These are phyloP conservation scores for Neodidymelliopsis sp. DNA, from an alignment of 2,329 filamentous ascomycete species.

Conservation along the genomic window DNA sequence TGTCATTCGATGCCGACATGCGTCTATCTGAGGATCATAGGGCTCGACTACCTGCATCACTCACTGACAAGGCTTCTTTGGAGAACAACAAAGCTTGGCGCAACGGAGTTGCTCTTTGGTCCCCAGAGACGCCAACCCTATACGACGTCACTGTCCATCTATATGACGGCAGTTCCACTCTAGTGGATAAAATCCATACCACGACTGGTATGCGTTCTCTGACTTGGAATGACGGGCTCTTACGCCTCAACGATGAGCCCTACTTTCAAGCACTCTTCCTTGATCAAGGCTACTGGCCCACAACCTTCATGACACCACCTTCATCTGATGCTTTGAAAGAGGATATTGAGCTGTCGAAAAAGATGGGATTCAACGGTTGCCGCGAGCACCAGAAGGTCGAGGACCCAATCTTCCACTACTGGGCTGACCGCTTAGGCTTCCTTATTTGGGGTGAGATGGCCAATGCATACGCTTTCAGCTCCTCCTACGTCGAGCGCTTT, in stretches of 20 bases:
- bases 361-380: constrained; percentile 70
- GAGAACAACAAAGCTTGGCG: constrained; percentile 56
- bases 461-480: constrained; percentile 69
- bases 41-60: constrained; percentile 49
- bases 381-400: constrained; percentile 72
- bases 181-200: constrained; percentile 66
- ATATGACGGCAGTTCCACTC: constrained; percentile 48
- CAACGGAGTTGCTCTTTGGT: constrained; percentile 68
- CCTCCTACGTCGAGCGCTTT: constrained; percentile 66
- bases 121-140: constrained; percentile 64
- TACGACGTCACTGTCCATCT: constrained; percentile 65
- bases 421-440: constrained; percentile 67
- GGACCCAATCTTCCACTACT: constrained; percentile 67
- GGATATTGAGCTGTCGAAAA: constrained; percentile 24
- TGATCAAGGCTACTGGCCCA: constrained; percentile 71
- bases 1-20: constrained; percentile 58
- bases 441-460: constrained; percentile 72
- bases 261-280: constrained; percentile 68
- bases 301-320: constrained; percentile 67
- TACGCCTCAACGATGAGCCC: constrained; percentile 65
- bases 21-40: constrained; percentile 55
- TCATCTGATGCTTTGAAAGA: constrained; percentile 52
- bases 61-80: constrained; percentile 44
- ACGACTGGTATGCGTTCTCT: constrained; percentile 68
- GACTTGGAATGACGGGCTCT: constrained; percentile 67